Conservation (phyloP, 2,329 filamentous ascomycete genomes). For the Pyricularia sp. region DNA sequence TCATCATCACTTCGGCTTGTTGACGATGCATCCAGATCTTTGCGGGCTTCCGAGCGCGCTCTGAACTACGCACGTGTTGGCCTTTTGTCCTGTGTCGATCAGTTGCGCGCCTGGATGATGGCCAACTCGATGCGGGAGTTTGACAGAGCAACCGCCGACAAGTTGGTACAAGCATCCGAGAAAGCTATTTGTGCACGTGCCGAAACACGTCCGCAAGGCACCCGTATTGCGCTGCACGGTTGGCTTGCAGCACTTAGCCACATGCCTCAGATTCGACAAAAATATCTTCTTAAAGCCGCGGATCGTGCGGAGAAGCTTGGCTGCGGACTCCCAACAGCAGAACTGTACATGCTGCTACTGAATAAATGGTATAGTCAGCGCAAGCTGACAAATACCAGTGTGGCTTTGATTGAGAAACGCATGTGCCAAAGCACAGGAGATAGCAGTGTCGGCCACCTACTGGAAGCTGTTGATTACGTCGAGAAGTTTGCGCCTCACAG, state of each 20-base stretch:
- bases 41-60: not conserved
- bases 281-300: slow-evolving; percentile 6
- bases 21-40: not conserved
- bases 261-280: slow-evolving; percentile 12
- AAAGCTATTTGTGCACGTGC: not conserved
- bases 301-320: not conserved
- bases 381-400: not conserved
- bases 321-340: not conserved
- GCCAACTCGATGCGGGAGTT: not conserved
- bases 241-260: slow-evolving; percentile 13
- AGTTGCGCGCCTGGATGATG: not conserved
- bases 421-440: not conserved
- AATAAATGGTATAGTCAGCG: not conserved
- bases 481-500: not conserved
- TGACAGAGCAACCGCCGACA: not conserved
- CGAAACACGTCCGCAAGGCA: not conserved
- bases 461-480: not conserved
- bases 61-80: not conserved
- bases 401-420: not conserved
- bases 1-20: not conserved
- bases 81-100: not conserved
- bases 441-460: not conserved
- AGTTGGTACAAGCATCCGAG: not conserved
- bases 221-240: not conserved
- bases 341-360: not conserved